Evolutionary conservation across 2,329 filamentous ascomycete species (phyloP), one percentile per base, ranked within the genome.

Genomic region (Phoma sp.): DNA sequence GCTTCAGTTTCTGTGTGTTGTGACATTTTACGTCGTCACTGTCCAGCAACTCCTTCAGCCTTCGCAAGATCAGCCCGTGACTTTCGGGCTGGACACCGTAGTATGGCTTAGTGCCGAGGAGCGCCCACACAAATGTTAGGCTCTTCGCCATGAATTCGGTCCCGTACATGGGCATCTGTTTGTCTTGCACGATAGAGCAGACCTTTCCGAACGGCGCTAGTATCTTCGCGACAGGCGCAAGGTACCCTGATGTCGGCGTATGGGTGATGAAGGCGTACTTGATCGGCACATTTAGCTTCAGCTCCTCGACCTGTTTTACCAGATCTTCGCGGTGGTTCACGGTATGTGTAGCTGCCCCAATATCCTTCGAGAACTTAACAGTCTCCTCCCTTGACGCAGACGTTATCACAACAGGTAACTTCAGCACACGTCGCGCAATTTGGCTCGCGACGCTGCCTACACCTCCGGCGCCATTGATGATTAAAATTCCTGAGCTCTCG

Each of bases 71-170:
- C 39, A 65, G 63, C n/a, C 72, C 70, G 60, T 79, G 76, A 47
- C 70, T 73, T 33, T 76, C 32, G 13, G 32, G 32, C 13, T 74
- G 66, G n/a, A 75, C 70, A 14, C 68, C 61, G 49, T 79, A 75
- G 58, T 75, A 78, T 3, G 72, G 67, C 22, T 78, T 76, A 1
- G 76, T 76, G 1, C 75, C 76, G 32, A 33, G 32, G 32, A 33
- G 32, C 32, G 32, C 73, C 77, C 78, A 80, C 3, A 70, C 64
- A 48, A 78, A 80, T 0, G 71, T 73, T 45, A 80, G 56, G 13
- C 71, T 76, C 64, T 80, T 80, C 43, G 75, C 71, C 76, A 79
- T 78, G 62, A 77, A 79, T 61, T 78, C 70, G 2, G 77, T 76
- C 2, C 77, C 77, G 55, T 80, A 79, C 74, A 79, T 76, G 23